These are phyloP conservation scores for Ceratobasidium sp. DNA, from an alignment of 1,284 basidiomycete genomes.

Conservation along the genomic window DNA sequence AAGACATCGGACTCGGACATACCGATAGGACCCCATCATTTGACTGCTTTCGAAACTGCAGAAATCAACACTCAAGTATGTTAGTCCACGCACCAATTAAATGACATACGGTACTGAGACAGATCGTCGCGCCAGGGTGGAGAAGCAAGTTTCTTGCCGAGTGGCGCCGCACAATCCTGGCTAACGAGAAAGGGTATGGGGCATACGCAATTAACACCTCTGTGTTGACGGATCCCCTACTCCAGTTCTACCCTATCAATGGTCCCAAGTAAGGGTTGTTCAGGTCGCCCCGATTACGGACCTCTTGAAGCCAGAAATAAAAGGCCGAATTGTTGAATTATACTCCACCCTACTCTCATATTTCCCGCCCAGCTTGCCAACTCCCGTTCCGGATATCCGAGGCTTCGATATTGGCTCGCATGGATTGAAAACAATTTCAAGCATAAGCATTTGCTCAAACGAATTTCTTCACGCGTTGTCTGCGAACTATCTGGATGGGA, in stretches of 20 bases:
- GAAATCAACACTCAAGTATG: slow-evolving; percentile 1
- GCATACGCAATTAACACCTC: not conserved
- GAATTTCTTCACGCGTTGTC: not conserved
- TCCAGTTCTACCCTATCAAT: slow-evolving; percentile 5
- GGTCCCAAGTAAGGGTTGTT: slow-evolving; percentile 27
- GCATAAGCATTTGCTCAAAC: not conserved
- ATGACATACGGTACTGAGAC: too few relatives aligned
- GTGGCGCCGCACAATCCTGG: not conserved
- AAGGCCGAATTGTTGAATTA: not conserved
- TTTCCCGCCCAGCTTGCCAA: not conserved
- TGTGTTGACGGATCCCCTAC: not conserved
- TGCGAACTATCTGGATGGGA: slow-evolving; percentile 1
- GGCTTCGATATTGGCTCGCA: not conserved
- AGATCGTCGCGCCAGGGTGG: too few relatives aligned
- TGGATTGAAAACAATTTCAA: slow-evolving; percentile 4
- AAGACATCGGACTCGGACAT: too few relatives aligned
- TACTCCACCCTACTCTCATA: slow-evolving; percentile 13
- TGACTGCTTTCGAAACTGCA: not conserved
- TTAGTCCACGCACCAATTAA: not conserved
- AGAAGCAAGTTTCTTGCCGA: not conserved
- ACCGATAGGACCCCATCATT: too few relatives aligned
- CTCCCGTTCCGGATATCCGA: too few relatives aligned
- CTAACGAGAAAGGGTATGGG: not conserved
- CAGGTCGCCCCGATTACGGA: slow-evolving; percentile 15
- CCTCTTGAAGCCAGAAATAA: slow-evolving; percentile 4